Evolutionary conservation across 805 yeast genomes (phyloP), one percentile per base, ranked within the genome.

Genomic region (Pichia occidentalis): DNA sequence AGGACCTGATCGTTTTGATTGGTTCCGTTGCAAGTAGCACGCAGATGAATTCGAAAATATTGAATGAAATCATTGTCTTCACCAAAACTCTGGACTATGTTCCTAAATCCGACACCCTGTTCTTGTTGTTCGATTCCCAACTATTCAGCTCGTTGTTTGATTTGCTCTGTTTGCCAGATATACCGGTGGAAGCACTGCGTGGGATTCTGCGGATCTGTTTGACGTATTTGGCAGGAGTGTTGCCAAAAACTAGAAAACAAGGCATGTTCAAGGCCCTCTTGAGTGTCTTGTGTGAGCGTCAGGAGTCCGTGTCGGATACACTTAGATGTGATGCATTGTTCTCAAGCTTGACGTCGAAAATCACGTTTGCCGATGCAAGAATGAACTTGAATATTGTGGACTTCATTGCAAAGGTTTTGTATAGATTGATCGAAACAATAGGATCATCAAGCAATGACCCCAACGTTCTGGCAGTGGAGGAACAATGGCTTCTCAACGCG

Each of bases 1-100:
- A 36, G 10, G 37, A 36, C n/a, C 11, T 40, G 10, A 23, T 39
- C n/a, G 13, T 22, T 13, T 21, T 19, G 5, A 14, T 19, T 4
- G 20, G 13, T 2, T 6, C 14, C 1, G n/a, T 22, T 2, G 7
- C 26, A n/a, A n/a, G 3, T 4, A n/a, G 21, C 11, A 14, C 30
- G 2, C 28, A 39, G 7, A 5, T 39, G 3, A 30, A 21, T 24
- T 13, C 45, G 34, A 80, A 73, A 40, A 65, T 67, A 44, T 66
- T 70, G 33, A 74, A 71, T 52, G 64, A 74, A 3, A 68, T 77
- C 8, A 70, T 71, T 2, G 75, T 75, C 4, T 55, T 78, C 22
- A 72, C 79, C 23, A 73, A 68, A 45, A 59, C 73, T 20, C 54
- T 75, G 30, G 78, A 73, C 29, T 57, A 61, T 17, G 65, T 70